Percentiles rank a stretch among this genome's conserved stretches.
These are phyloP conservation scores for Peronospora farinosa DNA, from an alignment of 352 stramenopile genomes.

Conservation along the genomic window DNA sequence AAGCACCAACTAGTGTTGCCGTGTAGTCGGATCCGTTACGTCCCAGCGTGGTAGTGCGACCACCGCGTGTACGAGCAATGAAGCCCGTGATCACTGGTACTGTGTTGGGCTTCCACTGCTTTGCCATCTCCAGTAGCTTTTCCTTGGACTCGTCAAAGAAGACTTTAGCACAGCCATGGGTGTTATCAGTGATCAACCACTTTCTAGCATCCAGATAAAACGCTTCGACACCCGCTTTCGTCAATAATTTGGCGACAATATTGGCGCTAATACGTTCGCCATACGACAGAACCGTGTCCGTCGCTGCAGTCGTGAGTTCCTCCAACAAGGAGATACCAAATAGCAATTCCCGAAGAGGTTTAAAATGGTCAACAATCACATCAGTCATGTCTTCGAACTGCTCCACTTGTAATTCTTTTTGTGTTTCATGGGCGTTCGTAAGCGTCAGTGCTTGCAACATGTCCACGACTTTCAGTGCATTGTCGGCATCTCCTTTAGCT, in stretches of 20 bases:
- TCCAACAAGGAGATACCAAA: constrained; percentile 71
- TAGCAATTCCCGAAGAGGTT: constrained; percentile 67
- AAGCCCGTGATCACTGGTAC: constrained; percentile 78
- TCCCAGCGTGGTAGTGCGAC: constrained; percentile 72
- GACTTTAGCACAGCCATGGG: constrained; percentile 70
- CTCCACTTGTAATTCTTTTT: constrained; percentile 27
- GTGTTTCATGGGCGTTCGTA: constrained; percentile 63
- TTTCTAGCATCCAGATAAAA: constrained; percentile 64
- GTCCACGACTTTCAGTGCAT: constrained; percentile 48
- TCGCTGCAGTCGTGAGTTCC: constrained; percentile 58
- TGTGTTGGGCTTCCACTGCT: constrained; percentile 33
- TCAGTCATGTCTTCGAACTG: constrained; percentile 49
- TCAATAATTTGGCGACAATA: constrained; percentile 61
- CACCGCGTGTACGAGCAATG: constrained; percentile 50
- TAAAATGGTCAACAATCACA: constrained; percentile 54
- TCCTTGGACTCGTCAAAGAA: constrained; percentile 71
- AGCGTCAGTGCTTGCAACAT: constrained; percentile 53
- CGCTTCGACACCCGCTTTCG: constrained; percentile 49
- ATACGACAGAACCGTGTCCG: constrained; percentile 76
- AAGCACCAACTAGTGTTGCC: constrained; percentile 69
- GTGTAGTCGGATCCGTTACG: constrained; percentile 84
- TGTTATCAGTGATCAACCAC: constrained; percentile 68
- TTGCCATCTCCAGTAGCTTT: constrained; percentile 43
- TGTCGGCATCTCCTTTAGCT: constrained; percentile 41
- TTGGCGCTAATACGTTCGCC: constrained; percentile 69